Conservation (phyloP, 768 basidiomycete species). For the Hortiboletus flavorubellus region DNA sequence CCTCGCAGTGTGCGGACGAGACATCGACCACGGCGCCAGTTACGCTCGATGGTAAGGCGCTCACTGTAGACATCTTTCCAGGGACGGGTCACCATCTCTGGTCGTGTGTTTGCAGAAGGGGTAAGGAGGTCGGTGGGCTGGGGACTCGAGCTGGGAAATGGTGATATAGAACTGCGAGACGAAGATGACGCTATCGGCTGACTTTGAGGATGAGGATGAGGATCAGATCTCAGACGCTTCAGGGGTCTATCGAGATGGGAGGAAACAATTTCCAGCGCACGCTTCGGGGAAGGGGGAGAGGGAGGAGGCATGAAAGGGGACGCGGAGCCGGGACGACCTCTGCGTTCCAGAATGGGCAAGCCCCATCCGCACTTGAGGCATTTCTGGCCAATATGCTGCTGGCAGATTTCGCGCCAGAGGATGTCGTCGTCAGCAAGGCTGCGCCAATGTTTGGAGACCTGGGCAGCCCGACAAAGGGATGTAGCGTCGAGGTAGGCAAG, state of each 20-base stretch:
- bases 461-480: slow-evolving; percentile 90
- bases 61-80: slow-evolving; percentile 99
- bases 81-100: slow-evolving; percentile 64
- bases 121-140: background rate
- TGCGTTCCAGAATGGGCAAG: slow-evolving; percentile 83
- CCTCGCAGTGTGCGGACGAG: slow-evolving; percentile 83
- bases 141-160: slow-evolving; percentile 1
- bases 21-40: slow-evolving; percentile 94
- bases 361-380: slow-evolving; percentile 98
- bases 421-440: slow-evolving; percentile 90
- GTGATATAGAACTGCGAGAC: slow-evolving; percentile 14
- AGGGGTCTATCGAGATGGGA: slow-evolving; percentile 33
- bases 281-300: slow-evolving; percentile 34
- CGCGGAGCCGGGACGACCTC: slow-evolving; percentile 40
- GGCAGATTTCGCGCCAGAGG: slow-evolving; percentile 94
- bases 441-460: slow-evolving; percentile 84
- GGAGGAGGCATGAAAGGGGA: slow-evolving; percentile 37
- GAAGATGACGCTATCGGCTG: slow-evolving; percentile 1
- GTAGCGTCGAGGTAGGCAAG: slow-evolving; percentile 89
- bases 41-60: slow-evolving; percentile 92
- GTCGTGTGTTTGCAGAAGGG: slow-evolving; percentile 20
- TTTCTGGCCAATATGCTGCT: slow-evolving; percentile 97
- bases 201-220: background rate
- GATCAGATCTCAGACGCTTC: slow-evolving; percentile 47
- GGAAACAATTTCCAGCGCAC: slow-evolving; percentile 35